Evolutionary conservation across 2,329 filamentous ascomycete genomes (phyloP).

Genomic region (Trichoderma koningii): DNA sequence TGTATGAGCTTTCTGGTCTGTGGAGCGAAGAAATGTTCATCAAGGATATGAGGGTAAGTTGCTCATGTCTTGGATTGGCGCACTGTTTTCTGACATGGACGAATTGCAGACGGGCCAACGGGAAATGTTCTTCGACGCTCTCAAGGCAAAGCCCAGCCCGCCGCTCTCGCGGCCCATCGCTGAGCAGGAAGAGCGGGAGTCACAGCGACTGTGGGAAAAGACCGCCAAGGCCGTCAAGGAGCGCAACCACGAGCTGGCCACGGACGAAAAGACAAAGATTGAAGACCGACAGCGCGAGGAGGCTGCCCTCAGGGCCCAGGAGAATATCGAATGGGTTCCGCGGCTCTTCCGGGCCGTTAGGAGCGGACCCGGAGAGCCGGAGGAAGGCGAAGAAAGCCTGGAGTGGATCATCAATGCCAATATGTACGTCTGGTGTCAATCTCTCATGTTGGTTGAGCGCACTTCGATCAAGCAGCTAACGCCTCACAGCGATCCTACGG

Average conservation of each 20-base stretch:
- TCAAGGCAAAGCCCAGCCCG: conserved; percentile 71
- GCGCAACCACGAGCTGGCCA: conserved; percentile 84
- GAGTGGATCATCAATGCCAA: conserved; percentile 93
- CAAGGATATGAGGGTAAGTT: conserved; percentile 72
- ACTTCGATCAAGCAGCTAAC: background rate
- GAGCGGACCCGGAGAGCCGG: conserved; percentile 67
- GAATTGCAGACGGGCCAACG: conserved; percentile 75
- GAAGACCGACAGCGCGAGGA: conserved; percentile 92
- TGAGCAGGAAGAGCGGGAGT: conserved; percentile 89
- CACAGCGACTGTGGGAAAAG: conserved; percentile 80
- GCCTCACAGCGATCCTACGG: conserved; percentile 39
- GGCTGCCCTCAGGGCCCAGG: conserved; percentile 74
- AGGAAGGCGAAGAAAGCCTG: conserved; percentile 83
- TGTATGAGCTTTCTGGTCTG: conserved; percentile 89
- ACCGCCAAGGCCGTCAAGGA: conserved; percentile 81
- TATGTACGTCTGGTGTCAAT: conserved; percentile 59
- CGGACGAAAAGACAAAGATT: conserved; percentile 93
- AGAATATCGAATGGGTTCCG: conserved; percentile 84
- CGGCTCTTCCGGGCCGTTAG: conserved; percentile 78
- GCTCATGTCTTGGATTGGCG: background rate
- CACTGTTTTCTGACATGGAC: background rate
- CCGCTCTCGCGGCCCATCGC: conserved; percentile 74
- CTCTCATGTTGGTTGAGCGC: too few species aligned
- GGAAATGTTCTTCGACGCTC: conserved; percentile 86
- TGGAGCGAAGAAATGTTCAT: conserved; percentile 97